Evolutionary conservation across 2,329 filamentous ascomycete species (phyloP).

Genomic region (Ceratocystis alfenasii): DNA sequence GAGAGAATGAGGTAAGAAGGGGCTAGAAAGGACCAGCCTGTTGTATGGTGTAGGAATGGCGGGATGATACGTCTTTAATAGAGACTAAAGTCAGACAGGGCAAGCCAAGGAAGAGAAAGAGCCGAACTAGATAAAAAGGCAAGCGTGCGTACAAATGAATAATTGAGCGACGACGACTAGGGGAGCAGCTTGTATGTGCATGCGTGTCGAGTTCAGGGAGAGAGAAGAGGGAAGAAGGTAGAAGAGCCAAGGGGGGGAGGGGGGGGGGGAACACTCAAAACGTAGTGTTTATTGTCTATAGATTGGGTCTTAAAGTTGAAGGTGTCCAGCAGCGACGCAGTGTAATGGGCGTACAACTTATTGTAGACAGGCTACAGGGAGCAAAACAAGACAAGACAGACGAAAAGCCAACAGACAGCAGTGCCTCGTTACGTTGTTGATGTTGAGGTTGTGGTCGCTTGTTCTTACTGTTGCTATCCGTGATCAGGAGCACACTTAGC

Average conservation of each 20-base stretch:
- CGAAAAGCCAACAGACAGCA: not conserved
- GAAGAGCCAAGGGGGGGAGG: not conserved
- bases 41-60: not conserved
- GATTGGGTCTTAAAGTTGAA: no score
- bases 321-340: no score
- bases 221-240: not conserved
- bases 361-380: slow-evolving; percentile 4
- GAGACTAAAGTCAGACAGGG: not conserved
- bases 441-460: not conserved
- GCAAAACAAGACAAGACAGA: not conserved
- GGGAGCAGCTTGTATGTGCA: no score
- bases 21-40: not conserved
- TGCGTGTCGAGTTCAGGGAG: not conserved
- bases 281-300: no score
- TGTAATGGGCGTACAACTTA: not conserved
- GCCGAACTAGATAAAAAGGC: not conserved
- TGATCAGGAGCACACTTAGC: not conserved
- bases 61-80: slow-evolving; percentile 10
- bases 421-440: no score
- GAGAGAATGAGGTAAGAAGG: not conserved
- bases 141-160: no score
- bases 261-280: no score
- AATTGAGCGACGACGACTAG: no score
- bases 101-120: not conserved
- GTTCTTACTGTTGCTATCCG: not conserved